Conservation (phyloP, 768 basidiomycete species). For the Amanita inopinata region DNA sequence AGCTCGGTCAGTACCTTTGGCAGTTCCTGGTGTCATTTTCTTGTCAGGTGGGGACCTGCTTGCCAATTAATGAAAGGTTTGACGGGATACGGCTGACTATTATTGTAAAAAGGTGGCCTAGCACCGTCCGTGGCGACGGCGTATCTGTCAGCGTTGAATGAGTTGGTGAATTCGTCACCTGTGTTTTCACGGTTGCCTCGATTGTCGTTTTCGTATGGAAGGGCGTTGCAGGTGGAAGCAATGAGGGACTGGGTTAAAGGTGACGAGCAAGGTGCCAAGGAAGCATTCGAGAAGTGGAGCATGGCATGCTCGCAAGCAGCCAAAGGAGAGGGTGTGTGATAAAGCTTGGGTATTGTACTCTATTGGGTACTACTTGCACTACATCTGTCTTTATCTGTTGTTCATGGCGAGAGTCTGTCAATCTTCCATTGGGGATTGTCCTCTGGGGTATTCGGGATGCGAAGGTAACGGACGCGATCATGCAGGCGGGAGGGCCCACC, state of each 20-base stretch:
- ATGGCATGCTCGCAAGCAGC: conserved; percentile 34
- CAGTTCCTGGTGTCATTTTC: conserved; percentile 41
- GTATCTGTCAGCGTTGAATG: conserved; percentile 33
- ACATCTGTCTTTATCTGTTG: not conserved
- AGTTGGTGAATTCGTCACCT: conserved; percentile 26
- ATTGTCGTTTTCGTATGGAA: conserved; percentile 40
- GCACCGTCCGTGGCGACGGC: conserved; percentile 28
- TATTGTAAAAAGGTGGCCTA: conserved; percentile 28
- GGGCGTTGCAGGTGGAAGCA: conserved; percentile 40
- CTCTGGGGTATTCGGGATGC: conserved; percentile 35
- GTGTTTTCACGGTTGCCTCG: conserved; percentile 31
- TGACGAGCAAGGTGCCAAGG: conserved; percentile 30
- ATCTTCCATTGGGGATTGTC: conserved; percentile 62
- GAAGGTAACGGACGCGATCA: conserved; percentile 75
- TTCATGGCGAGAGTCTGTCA: conserved; percentile 68
- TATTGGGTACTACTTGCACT: conserved; percentile 9
- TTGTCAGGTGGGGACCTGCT: conserved; percentile 34
- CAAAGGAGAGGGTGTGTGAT: conserved; percentile 19
- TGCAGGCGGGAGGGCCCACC: conserved; percentile 93
- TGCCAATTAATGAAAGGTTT: too few species aligned
- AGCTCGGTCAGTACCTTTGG: conserved; percentile 33
- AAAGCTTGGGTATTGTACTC: conserved; percentile 8
- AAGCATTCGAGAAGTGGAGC: conserved; percentile 31
- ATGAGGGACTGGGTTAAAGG: conserved; percentile 36
- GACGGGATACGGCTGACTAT: not conserved